A percentile compares a stretch with the other conserved stretches of the same genome.
Evolutionary conservation across 257 asterid genomes (phyloP).

Genomic region (Solanum corneliomulleri): DNA sequence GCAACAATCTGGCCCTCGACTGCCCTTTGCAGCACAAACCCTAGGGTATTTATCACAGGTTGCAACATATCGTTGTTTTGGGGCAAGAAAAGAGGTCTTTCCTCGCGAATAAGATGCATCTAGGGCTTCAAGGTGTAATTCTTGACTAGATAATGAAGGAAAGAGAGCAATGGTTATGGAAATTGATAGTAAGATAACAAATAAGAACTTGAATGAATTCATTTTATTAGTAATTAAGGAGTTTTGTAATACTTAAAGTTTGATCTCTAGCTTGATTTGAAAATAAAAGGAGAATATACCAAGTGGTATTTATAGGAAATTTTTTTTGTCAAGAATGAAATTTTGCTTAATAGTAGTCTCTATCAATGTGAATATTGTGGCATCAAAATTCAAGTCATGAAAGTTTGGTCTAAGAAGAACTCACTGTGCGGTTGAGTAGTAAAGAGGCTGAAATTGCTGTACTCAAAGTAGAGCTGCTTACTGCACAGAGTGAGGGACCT

Average conservation of each 20-base stretch:
- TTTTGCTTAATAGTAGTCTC: not conserved
- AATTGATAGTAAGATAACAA: not conserved
- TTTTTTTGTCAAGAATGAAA: not conserved
- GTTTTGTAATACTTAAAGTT: not conserved
- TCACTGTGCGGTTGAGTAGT: too few relatives aligned
- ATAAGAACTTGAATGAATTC: not conserved
- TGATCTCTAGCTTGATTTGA: not conserved
- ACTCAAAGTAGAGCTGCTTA: too few relatives aligned
- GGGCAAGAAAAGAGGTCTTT: not conserved
- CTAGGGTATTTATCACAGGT: conserved; percentile 20
- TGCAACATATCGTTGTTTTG: not conserved
- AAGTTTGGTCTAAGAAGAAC: not conserved
- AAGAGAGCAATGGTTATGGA: not conserved
- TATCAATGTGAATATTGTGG: not conserved
- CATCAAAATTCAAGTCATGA: not conserved
- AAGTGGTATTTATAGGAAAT: not conserved
- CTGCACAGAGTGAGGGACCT: too few relatives aligned
- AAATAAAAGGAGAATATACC: not conserved
- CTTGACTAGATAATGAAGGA: not conserved
- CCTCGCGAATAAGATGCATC: not conserved
- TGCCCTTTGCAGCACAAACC: conserved; percentile 4
- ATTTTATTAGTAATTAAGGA: not conserved
- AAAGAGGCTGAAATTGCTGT: too few relatives aligned
- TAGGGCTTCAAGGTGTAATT: not conserved
- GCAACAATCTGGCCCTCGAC: conserved; percentile 24